Evolutionary conservation across 2,329 filamentous ascomycete genomes (phyloP), one percentile per base, ranked within the genome.

Genomic region (Aphanoascus verrucosus): DNA sequence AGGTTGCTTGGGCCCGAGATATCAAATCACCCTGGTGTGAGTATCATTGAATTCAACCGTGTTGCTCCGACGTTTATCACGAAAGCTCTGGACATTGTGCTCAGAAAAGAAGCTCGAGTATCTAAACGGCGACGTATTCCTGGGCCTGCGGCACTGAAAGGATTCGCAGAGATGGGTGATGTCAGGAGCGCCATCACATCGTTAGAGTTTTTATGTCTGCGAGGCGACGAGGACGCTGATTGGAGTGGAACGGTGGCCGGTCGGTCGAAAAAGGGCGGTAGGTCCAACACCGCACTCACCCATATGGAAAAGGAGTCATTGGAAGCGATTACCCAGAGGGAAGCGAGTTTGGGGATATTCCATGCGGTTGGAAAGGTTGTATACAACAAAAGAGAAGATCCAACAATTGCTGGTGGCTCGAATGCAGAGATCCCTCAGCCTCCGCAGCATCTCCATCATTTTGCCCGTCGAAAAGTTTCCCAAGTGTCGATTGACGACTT

Each of bases 361-460:
- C 93, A 98, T 67, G 89, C 93, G 0, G 86, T 97, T 11, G 93
- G 91, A 2, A 96, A 93, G 65, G 87, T 98, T 1, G 84, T 97
- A 0, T 94, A 97, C 72, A 98, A 98, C 72, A 98, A 96, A 67
- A 80, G 93, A 44, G 78, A 85, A 19, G 81, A 84, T 53, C 28
- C 65, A 57, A 44, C 67, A 69, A 60, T 64, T 40, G 54, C 64
- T 38, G 56, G 64, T 43, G 55, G 65, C 7, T 64, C 65, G 7
- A 69, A 74, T 23, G 41, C 15, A 5, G 19, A 43, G 32, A 72
- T 72, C 2, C 82, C 85, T 60, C 67, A 68, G 20, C 71, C 88
- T 15, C 84, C 84, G 4, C 61, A 67, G n/a, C 78, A 81, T 65
- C 66, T 86, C 35, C 72, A 75, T 2, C 74, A 79, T 9, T 69